These are phyloP conservation scores for Candida cerambycidarum DNA, from an alignment of 805 yeast genomes.

Conservation along the genomic window DNA sequence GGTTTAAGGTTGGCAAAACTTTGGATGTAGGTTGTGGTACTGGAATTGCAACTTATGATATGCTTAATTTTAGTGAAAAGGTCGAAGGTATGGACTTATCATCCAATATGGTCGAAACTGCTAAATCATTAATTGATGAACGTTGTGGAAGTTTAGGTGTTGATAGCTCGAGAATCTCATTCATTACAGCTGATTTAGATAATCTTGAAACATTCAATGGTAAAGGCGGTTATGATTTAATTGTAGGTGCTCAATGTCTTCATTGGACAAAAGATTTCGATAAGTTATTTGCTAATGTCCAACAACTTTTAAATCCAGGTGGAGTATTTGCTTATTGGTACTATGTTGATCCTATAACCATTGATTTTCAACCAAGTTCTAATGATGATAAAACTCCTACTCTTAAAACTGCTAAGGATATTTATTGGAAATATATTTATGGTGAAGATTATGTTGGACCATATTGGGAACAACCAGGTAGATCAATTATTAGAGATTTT, in stretches of 20 bases:
- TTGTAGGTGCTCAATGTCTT: conserved; percentile 43
- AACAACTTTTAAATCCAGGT: conserved; percentile 35
- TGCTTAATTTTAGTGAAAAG: conserved; percentile 35
- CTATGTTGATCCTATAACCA: conserved; percentile 41
- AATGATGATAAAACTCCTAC: conserved; percentile 14
- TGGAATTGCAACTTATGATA: conserved; percentile 50
- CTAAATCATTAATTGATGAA: conserved; percentile 28
- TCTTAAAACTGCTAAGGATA: conserved; percentile 21
- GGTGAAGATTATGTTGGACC: conserved; percentile 53
- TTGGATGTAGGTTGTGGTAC: conserved; percentile 54
- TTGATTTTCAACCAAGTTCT: conserved; percentile 17
- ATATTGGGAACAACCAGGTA: conserved; percentile 87
- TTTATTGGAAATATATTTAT: conserved; percentile 42
- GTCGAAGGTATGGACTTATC: conserved; percentile 51
- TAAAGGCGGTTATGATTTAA: conserved; percentile 27
- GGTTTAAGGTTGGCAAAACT: conserved; percentile 24
- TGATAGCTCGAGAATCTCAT: conserved; percentile 27
- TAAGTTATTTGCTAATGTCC: conserved; percentile 28
- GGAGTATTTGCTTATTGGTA: conserved; percentile 46
- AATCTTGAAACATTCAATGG: conserved; percentile 17
- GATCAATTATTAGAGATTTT: conserved; percentile 48
- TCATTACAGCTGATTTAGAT: conserved; percentile 35
- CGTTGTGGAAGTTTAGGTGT: conserved; percentile 25
- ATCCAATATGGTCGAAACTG: conserved; percentile 45
- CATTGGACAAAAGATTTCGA: conserved; percentile 44